Base-by-base conservation (phyloP, 139 green algal genomes). In the Pedinophyceae sp. region DNA sequence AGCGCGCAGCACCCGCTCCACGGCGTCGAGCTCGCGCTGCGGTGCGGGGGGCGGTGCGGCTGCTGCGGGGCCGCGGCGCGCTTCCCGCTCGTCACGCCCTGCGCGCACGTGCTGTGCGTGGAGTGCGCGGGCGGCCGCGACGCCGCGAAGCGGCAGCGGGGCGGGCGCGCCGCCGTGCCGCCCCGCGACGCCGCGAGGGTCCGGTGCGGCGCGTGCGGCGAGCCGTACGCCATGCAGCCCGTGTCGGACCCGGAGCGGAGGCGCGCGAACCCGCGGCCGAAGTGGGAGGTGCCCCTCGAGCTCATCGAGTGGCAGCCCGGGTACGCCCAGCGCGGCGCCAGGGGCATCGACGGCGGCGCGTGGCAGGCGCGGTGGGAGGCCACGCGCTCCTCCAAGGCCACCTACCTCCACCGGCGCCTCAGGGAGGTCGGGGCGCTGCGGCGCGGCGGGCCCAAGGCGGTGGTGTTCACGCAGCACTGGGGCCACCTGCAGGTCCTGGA, bases 261-360 rank as follows among this genome's bases (percentile, higher is more conserved):
- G 15, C 40, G 58, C 30, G 60, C 71, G 65, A 87, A 87, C 57
- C 54, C 67, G 0, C 40, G 18, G 18, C 81, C 81, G 48, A 79
- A 87, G 62, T 91, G 78, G 78, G 55, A 71, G 1, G 65, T 80
- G 28, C 75, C 88, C 0, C 47, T 81, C 16, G 76, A 96, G 48
- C 53, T 97, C 22, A 97, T 97, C 50, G 88, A 97, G 73, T 84
- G 76, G 72, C 89, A 97, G 76, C 78, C 86, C 0, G 79, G 83
- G 25, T 96, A 86, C 55, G 66, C 80, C 16, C 86, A 95, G 69
- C 47, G 18, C 4, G 79, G 74, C 27, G 79, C 62, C 1, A 46
- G 61, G 26, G 62, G 64, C 3, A 23, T 64, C 26, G 43, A 18
- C 3, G 71, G 71, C 15, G 83, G 82, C n/a, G 48, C 61, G 16